Evolutionary conservation across 345 rosid genomes (phyloP), one percentile per base, ranked within the genome.

Genomic region (Hibiscus tridactylites): DNA sequence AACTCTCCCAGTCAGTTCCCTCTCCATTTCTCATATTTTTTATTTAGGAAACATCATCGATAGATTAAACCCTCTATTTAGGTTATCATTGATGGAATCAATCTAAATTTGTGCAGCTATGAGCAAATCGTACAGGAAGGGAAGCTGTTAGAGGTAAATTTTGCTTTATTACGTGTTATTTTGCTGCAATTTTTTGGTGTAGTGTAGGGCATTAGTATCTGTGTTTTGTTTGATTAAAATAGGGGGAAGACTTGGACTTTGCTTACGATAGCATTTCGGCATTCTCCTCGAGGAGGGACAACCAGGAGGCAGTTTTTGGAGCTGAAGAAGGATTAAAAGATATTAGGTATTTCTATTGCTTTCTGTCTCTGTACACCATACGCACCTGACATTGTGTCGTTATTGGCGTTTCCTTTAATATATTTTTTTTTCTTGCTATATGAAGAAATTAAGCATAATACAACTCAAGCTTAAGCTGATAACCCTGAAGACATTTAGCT

Each of bases 261-360:
- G 99, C 99, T 52, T 95, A 81, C 74, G 99, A 88, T 79, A 95
- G 98, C 81, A 92, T 95, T 73, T 95, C 98, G 10, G 94, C 96
- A 19, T 95, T 95, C 80, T 90, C 98, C 12, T 84, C 92, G 1
- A 77, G 97, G 80, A 87, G 89, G 74, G 96, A 90, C 76, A 79
- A 90, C 62, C 96, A 90, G 81, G 99, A 92, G 79, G 97, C 92
- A 0, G 96, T 95, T 71, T 95, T 95, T 71, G 98, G 99, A 57
- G 87, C 98, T 1, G 96, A 90, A 83, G 99, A 90, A 84, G 87
- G 91, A 62, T 49, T 87, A 68, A 88, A 90, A 81, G 99, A 92
- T 77, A 87, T 92, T 74, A 80, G 96, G 99, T 92, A 70, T 21
- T 33, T 21, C 28, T 24, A 26, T 26, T 28, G 26, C 16, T 58